Evolutionary conservation across 176 grass and related monocot genomes (phyloP).

Genomic region (Microstegium vimineum): DNA sequence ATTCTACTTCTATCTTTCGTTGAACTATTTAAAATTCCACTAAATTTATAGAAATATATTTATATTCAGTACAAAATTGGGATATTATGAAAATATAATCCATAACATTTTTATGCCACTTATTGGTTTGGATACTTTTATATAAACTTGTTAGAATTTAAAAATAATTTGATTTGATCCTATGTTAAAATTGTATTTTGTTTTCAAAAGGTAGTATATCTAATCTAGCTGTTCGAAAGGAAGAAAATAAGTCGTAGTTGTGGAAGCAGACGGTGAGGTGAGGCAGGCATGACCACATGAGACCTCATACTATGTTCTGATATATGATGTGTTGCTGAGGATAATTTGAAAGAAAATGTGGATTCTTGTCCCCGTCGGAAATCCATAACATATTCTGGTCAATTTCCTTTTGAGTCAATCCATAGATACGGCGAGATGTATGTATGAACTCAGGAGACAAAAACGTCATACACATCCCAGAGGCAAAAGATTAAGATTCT

Average conservation of each 20-base stretch:
- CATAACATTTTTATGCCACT: neutral
- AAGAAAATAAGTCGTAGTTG: too few species aligned
- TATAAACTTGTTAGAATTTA: neutral
- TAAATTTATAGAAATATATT: neutral
- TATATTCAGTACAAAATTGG: neutral
- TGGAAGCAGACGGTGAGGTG: neutral
- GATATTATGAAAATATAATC: neutral
- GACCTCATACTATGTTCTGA: neutral
- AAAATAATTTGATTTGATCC: neutral
- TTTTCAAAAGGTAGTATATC: neutral
- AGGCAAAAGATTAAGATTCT: neutral
- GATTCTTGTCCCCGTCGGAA: neutral
- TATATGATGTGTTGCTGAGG: neutral
- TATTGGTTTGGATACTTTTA: neutral
- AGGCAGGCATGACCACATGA: neutral
- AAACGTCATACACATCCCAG: neutral
- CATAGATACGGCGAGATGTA: constrained; percentile 33
- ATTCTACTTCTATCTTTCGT: neutral
- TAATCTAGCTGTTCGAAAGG: neutral
- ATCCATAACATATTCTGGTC: constrained; percentile 4
- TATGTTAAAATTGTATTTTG: too few species aligned
- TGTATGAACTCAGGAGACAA: neutral
- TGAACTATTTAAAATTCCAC: neutral
- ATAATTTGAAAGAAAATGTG: neutral
- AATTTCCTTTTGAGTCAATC: constrained; percentile 22